phyloP scores from a whole-genome alignment of 2,329 filamentous ascomycete genomes.

The Fusarium nanum region DNA sequence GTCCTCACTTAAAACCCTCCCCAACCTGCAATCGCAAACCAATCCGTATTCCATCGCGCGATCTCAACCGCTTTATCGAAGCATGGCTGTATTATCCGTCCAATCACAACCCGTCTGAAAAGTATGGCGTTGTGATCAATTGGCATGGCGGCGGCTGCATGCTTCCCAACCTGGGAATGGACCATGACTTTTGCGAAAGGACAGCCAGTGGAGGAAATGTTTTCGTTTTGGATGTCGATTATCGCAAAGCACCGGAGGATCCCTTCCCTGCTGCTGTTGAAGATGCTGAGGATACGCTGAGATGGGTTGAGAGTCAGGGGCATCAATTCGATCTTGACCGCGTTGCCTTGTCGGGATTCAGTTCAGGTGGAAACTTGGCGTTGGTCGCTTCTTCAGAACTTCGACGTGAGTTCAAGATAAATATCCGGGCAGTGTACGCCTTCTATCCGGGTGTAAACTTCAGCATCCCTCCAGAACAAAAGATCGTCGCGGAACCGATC shows the following conservation, averaged over 20 bases:
- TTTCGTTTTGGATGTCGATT: constrained; percentile 49
- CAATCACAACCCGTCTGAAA: background rate
- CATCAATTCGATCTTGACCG: constrained; percentile 49
- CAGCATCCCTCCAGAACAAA: constrained; percentile 44
- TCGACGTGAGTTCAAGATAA: constrained; percentile 49
- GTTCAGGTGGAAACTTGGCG: constrained; percentile 59
- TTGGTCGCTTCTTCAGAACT: constrained; percentile 48
- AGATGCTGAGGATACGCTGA: constrained; percentile 52
- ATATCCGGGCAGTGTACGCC: constrained; percentile 61
- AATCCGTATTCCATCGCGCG: constrained; percentile 46
- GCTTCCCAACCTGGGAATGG: constrained; percentile 53
- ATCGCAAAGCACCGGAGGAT: constrained; percentile 56
- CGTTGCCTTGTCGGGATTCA: constrained; percentile 60
- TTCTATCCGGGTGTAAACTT: constrained; percentile 57
- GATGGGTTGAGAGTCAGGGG: constrained; percentile 46
- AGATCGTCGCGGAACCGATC: constrained; percentile 45
- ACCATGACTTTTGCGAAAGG: constrained; percentile 53
- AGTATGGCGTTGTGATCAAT: constrained; percentile 49
- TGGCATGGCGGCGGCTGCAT: constrained; percentile 53
- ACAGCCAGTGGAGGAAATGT: constrained; percentile 46
- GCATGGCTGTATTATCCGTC: constrained; percentile 46
- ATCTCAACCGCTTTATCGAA: constrained; percentile 43
- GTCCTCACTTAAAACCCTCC: constrained; percentile 20
- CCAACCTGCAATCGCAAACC: constrained; percentile 22
- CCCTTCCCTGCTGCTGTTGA: constrained; percentile 52